Percentiles rank a stretch among this genome's conserved stretches.
Evolutionary conservation across 495 filamentous ascomycete genomes (phyloP).

Genomic region (Penicillium mononematosum): DNA sequence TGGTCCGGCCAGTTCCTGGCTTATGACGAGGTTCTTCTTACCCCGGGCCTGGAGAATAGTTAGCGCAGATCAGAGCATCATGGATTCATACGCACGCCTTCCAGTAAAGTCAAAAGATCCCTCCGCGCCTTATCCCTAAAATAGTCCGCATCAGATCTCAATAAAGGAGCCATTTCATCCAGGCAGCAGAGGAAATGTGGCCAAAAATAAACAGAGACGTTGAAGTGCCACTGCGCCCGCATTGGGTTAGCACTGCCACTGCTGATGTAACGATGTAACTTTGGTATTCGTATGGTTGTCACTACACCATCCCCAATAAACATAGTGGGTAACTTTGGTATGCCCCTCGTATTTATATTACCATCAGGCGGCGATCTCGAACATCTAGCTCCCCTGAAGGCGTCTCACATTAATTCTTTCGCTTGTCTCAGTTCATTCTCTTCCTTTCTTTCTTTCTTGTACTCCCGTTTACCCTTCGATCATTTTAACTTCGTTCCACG

Average conservation of each 20-base stretch:
- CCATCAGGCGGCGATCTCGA: slow-evolving; percentile 14
- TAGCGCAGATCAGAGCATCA: slow-evolving; percentile 20
- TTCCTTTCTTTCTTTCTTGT: slow-evolving; percentile 7
- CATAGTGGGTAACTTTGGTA: neutral
- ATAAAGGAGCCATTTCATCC: slow-evolving; percentile 57
- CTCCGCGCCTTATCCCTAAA: slow-evolving; percentile 80
- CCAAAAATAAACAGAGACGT: slow-evolving; percentile 23
- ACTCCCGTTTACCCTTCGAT: neutral
- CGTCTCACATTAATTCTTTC: slow-evolving; percentile 14
- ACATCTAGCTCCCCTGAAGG: slow-evolving; percentile 14
- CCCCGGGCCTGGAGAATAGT: slow-evolving; percentile 72
- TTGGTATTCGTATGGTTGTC: slow-evolving; percentile 7
- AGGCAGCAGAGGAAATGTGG: slow-evolving; percentile 22
- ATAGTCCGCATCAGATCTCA: slow-evolving; percentile 72
- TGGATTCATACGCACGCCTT: slow-evolving; percentile 75
- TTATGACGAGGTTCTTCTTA: slow-evolving; percentile 97
- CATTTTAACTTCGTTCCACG: slow-evolving; percentile 7
- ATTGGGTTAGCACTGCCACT: slow-evolving; percentile 16
- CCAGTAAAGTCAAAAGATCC: slow-evolving; percentile 80
- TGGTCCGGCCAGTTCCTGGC: slow-evolving; percentile 83
- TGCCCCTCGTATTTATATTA: neutral
- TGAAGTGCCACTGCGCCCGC: slow-evolving; percentile 15
- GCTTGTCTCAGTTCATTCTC: slow-evolving; percentile 12
- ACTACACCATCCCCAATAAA: neutral
- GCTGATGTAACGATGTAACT: slow-evolving; percentile 12